Percentiles rank a stretch among this genome's conserved stretches.
phyloP scores from a whole-genome alignment of 305 asterid species.

The Stenogyne calaminthoides region DNA sequence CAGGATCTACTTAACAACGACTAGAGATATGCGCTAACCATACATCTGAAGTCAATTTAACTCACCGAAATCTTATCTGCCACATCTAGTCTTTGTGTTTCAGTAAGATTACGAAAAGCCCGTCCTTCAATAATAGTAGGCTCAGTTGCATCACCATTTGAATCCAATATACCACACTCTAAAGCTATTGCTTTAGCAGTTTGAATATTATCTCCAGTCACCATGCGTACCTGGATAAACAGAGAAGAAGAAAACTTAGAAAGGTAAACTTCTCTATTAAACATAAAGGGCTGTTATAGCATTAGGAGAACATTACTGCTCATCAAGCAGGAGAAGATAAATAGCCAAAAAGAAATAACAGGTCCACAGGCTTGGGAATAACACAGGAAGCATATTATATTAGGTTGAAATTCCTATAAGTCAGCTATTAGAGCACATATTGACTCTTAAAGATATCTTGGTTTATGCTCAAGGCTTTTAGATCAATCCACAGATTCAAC shows the following conservation, averaged over 20 bases:
- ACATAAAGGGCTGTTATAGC: not conserved
- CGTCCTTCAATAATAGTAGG: constrained; percentile 93
- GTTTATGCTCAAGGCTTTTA: not conserved
- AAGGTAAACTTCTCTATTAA: not conserved
- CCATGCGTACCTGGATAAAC: constrained; percentile 84
- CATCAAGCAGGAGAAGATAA: not conserved
- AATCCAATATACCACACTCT: constrained; percentile 88
- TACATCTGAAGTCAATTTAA: constrained; percentile 15
- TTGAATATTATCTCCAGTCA: constrained; percentile 92
- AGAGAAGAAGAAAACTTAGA: not conserved
- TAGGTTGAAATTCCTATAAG: not conserved
- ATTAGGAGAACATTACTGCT: not conserved
- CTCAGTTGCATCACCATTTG: constrained; percentile 73
- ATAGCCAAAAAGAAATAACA: not conserved
- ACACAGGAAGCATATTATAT: constrained; percentile 1
- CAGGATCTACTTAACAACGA: constrained; percentile 8
- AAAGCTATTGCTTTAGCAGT: constrained; percentile 95
- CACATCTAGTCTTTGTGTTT: constrained; percentile 62
- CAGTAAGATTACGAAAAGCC: constrained; percentile 63
- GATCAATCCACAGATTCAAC: not conserved
- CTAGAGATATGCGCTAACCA: not conserved
- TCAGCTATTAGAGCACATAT: not conserved
- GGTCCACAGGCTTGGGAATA: not conserved
- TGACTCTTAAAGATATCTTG: not conserved
- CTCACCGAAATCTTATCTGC: constrained; percentile 95